phyloP scores from a whole-genome alignment of 176 grass and related monocot genomes.

The Rhynchospora tenuis region DNA sequence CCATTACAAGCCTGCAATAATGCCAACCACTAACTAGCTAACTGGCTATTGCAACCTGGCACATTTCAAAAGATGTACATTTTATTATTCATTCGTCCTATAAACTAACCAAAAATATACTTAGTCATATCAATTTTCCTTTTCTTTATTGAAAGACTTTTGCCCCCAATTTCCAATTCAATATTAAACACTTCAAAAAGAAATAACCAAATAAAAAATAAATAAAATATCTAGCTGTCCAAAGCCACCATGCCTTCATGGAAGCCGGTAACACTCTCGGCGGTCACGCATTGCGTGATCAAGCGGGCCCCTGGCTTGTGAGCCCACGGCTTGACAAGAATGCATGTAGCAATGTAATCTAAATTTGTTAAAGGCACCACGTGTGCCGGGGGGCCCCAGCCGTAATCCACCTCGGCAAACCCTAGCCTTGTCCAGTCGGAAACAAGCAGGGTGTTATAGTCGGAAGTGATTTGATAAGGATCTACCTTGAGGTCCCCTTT shows the following conservation, averaged over 20 bases:
- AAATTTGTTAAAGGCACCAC: slow-evolving; percentile 84
- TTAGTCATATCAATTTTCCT: neutral
- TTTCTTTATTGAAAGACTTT: slow-evolving; percentile 17
- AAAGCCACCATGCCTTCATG: slow-evolving; percentile 55
- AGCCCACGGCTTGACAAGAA: slow-evolving; percentile 59
- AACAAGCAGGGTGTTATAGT: slow-evolving; percentile 61
- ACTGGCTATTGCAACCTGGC: slow-evolving; percentile 17
- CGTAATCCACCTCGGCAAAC: slow-evolving; percentile 85
- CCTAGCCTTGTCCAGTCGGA: slow-evolving; percentile 90
- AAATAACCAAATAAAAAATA: slow-evolving; percentile 16
- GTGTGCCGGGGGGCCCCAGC: slow-evolving; percentile 73
- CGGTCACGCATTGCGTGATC: slow-evolving; percentile 79
- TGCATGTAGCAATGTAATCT: slow-evolving; percentile 90
- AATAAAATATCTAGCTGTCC: slow-evolving; percentile 19
- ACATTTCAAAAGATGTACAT: slow-evolving; percentile 16
- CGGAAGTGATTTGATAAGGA: slow-evolving; percentile 85
- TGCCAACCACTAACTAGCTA: slow-evolving; percentile 17
- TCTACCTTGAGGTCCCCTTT: slow-evolving; percentile 37
- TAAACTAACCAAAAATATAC: slow-evolving; percentile 12
- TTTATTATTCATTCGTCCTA: neutral
- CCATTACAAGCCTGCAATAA: slow-evolving; percentile 10
- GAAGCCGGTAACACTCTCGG: slow-evolving; percentile 55
- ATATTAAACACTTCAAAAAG: slow-evolving; percentile 24
- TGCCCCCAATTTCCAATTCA: neutral
- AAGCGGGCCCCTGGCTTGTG: slow-evolving; percentile 65